Percentiles rank a stretch among this genome's conserved stretches.
Evolutionary conservation across 2,329 filamentous ascomycete species (phyloP).

Genomic region (Colletotrichum sp.): DNA sequence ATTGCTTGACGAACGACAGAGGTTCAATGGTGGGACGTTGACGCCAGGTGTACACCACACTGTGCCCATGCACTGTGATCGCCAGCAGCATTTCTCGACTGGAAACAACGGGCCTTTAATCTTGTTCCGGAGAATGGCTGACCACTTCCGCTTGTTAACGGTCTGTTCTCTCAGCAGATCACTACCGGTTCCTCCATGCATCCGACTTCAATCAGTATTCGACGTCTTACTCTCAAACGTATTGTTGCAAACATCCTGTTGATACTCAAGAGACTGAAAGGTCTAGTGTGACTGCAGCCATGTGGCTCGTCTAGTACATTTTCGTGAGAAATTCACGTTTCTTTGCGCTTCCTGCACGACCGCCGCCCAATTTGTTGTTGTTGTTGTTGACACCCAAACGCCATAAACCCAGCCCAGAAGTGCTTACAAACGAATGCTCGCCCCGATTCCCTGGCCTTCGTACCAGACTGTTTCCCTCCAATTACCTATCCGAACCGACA

Average conservation of each 20-base stretch:
- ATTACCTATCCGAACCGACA: slow-evolving; percentile 75
- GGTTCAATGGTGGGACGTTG: not conserved
- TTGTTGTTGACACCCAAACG: not conserved
- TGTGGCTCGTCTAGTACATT: not conserved
- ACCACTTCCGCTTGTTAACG: not conserved
- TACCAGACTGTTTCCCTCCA: slow-evolving; percentile 80
- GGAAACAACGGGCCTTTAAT: not conserved
- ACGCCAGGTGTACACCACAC: not conserved
- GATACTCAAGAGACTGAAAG: not conserved
- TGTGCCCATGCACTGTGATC: slow-evolving; percentile 2
- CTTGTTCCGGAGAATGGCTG: not conserved
- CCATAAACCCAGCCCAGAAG: slow-evolving; percentile 14
- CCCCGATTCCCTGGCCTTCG: slow-evolving; percentile 71
- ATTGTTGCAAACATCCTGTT: not conserved
- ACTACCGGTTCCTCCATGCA: not conserved
- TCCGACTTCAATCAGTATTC: not conserved
- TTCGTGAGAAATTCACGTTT: not conserved
- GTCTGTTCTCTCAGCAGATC: not conserved
- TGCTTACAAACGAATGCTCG: slow-evolving; percentile 59
- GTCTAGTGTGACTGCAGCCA: not conserved
- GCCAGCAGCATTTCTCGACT: not conserved
- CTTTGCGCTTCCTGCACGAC: not conserved
- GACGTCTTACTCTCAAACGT: not conserved
- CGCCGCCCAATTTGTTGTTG: not conserved
- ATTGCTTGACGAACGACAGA: not conserved